Conservation (phyloP, 2,329 filamentous ascomycete species). For the Ilyonectria sp. region DNA sequence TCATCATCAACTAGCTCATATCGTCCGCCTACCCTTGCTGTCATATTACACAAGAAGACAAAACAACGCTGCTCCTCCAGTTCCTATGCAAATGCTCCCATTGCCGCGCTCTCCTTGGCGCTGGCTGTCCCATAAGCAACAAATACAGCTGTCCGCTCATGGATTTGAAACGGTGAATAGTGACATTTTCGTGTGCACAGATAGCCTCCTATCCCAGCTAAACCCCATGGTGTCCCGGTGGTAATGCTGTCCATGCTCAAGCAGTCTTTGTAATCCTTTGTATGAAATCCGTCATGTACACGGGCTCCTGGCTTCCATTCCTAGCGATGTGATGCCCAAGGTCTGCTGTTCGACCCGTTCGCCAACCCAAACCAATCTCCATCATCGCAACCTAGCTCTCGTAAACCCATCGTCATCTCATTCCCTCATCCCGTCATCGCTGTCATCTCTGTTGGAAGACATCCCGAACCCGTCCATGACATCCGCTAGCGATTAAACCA, state of each 20-base stretch:
- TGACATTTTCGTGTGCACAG: conserved; percentile 16
- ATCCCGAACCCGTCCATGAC: not conserved
- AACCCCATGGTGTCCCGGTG: conserved; percentile 5
- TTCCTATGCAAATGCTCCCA: conserved; percentile 45
- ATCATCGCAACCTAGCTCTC: conserved; percentile 23
- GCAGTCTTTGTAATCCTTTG: conserved; percentile 24
- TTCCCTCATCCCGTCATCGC: conserved; percentile 32
- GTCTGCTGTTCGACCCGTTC: conserved; percentile 20
- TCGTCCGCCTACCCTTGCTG: not conserved
- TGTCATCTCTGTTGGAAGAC: conserved; percentile 25
- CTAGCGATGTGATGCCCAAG: conserved; percentile 13
- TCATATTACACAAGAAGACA: conserved; percentile 20
- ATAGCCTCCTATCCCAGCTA: conserved; percentile 5
- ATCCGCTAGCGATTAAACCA: conserved; percentile 38
- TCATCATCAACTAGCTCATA: conserved; percentile 1
- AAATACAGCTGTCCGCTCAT: conserved; percentile 4
- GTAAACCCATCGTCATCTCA: conserved; percentile 40
- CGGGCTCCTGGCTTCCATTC: conserved; percentile 15
- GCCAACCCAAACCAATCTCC: conserved; percentile 31
- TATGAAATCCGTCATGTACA: conserved; percentile 24
- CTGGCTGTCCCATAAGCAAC: not conserved
- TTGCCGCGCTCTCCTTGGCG: conserved; percentile 14
- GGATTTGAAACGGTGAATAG: not conserved
- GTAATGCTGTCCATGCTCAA: conserved; percentile 24
- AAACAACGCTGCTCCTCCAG: conserved; percentile 40